Percentiles rank a stretch among this genome's conserved stretches.
Conservation (phyloP, 176 grass and related monocot genomes). For the Tuctoria greenei region DNA sequence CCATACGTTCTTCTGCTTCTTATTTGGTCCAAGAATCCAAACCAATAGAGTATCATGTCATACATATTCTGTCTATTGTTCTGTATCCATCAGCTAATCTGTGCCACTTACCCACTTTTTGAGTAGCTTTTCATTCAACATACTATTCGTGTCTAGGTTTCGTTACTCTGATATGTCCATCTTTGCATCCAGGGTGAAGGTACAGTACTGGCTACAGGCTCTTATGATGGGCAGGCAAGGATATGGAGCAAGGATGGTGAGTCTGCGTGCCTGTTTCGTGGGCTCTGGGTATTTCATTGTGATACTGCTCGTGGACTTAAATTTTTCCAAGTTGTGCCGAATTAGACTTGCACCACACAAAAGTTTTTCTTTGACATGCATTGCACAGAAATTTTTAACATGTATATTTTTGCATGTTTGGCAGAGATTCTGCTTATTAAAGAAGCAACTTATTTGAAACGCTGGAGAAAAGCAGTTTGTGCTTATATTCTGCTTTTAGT, state of each 20-base stretch:
- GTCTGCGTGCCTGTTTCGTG: slow-evolving; percentile 10
- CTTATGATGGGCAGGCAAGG: slow-evolving; percentile 96
- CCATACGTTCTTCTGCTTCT: background rate
- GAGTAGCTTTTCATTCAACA: background rate
- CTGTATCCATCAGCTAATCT: background rate
- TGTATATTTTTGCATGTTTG: too few relatives aligned
- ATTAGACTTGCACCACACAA: background rate
- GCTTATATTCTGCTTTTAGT: too few relatives aligned
- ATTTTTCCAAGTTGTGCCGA: background rate
- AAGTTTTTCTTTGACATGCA: background rate
- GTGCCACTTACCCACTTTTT: background rate
- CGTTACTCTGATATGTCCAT: background rate
- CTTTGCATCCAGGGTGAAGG: slow-evolving; percentile 62
- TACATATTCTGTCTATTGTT: slow-evolving; percentile 17
- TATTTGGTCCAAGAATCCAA: background rate
- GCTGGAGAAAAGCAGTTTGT: too few relatives aligned
- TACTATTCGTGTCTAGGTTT: slow-evolving; percentile 15
- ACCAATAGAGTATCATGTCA: slow-evolving; percentile 1
- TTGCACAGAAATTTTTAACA: background rate
- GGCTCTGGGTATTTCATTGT: background rate
- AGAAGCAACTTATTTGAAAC: too few relatives aligned
- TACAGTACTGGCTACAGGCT: slow-evolving; percentile 85
- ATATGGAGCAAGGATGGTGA: slow-evolving; percentile 94
- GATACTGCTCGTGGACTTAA: background rate
- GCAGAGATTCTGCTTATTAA: too few relatives aligned